Evolutionary conservation across 495 filamentous ascomycete genomes (phyloP).

Genomic region (Hypomontagnella monticulosa): DNA sequence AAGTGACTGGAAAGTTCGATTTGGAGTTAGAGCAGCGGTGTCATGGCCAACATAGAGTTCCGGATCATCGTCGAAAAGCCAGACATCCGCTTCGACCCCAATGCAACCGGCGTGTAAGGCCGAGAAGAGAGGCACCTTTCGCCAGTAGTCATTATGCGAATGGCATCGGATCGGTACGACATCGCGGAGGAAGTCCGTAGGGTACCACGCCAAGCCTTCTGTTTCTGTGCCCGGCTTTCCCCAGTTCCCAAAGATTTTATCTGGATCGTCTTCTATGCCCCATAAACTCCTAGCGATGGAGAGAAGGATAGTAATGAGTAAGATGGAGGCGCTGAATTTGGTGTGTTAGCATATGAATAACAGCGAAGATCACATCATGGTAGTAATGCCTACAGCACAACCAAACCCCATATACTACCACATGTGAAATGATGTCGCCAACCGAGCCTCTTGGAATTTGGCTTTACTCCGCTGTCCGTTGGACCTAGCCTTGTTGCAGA

Average conservation of each 20-base stretch:
- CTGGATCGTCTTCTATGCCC: conserved; percentile 62
- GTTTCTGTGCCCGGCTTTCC: conserved; percentile 59
- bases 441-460: not conserved
- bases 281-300: conserved; percentile 64
- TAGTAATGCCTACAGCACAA: conserved; percentile 45
- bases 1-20: conserved; percentile 67
- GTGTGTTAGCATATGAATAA: conserved; percentile 31
- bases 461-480: not conserved
- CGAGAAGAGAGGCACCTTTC: conserved; percentile 73
- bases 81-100: conserved; percentile 90
- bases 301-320: conserved; percentile 59
- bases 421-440: conserved; percentile 23
- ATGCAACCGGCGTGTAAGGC: conserved; percentile 72
- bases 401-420: conserved; percentile 44
- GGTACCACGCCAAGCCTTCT: conserved; percentile 67
- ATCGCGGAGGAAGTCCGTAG: conserved; percentile 78
- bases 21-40: conserved; percentile 56
- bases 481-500: conserved; percentile 13
- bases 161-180: conserved; percentile 74
- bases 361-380: not conserved
- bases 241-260: conserved; percentile 63
- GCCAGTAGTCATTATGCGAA: conserved; percentile 95
- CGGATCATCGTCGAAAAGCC: conserved; percentile 73
- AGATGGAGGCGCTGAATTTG: conserved; percentile 35
- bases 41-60: conserved; percentile 69